These are phyloP conservation scores for Plasmodium yoelii DNA, from an alignment of 169 alveolate genomes.

Conservation along the genomic window DNA sequence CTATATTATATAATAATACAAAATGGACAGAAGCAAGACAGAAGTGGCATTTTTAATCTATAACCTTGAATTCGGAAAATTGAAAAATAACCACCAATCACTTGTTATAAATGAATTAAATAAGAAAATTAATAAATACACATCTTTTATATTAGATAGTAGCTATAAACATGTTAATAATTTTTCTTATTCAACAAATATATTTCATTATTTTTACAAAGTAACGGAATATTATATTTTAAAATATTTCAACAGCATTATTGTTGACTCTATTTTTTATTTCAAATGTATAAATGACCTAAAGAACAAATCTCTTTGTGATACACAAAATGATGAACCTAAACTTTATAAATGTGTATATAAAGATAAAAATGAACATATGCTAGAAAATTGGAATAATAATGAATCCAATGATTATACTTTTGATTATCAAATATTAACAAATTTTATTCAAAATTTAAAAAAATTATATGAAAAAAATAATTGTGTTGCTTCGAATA, in stretches of 20 bases:
- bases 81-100: slow-evolving; percentile 22
- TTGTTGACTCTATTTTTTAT: slow-evolving; percentile 55
- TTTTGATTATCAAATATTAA: slow-evolving; percentile 39
- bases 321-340: slow-evolving; percentile 23
- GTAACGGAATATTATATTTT: slow-evolving; percentile 52
- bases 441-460: slow-evolving; percentile 29
- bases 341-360: too few relatives aligned
- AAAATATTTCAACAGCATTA: slow-evolving; percentile 50
- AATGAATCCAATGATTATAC: not conserved
- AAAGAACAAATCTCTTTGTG: slow-evolving; percentile 28
- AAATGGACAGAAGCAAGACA: slow-evolving; percentile 29
- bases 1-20: not conserved
- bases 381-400: not conserved
- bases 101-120: slow-evolving; percentile 30
- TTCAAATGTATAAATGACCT: slow-evolving; percentile 57
- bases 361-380: not conserved
- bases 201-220: slow-evolving; percentile 63
- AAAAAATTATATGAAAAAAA: slow-evolving; percentile 10
- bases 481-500: not conserved
- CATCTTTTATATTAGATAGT: slow-evolving; percentile 14
- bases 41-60: slow-evolving; percentile 59
- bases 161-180: slow-evolving; percentile 67
- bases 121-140: slow-evolving; percentile 46
- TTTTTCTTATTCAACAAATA: slow-evolving; percentile 62
- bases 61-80: slow-evolving; percentile 18